phyloP scores from a whole-genome alignment of 345 rosid species.

The Eucalyptus grandis region DNA sequence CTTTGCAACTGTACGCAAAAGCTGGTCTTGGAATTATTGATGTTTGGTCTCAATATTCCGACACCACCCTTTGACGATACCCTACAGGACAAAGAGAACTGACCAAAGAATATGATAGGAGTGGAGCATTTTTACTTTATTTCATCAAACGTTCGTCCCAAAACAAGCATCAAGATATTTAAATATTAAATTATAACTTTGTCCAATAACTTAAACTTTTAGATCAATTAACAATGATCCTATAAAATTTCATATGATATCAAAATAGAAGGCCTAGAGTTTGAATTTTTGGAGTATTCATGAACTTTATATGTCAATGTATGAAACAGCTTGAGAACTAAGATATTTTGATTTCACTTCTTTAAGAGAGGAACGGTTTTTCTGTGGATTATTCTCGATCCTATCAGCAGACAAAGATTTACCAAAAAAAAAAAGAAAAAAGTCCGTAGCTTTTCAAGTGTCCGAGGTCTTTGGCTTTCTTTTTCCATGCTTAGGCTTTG shows the following conservation, averaged over 20 bases:
- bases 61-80: not conserved
- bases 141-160: not conserved
- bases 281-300: accelerated
- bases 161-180: not conserved
- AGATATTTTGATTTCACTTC: not conserved
- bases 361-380: not conserved
- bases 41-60: not conserved
- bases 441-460: too few species aligned
- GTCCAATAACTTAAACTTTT: accelerated
- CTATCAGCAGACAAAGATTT: too few species aligned
- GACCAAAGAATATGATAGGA: not conserved
- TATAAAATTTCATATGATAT: too few species aligned
- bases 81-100: not conserved
- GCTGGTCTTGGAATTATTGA: not conserved
- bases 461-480: too few species aligned
- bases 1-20: not conserved
- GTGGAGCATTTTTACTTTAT: not conserved
- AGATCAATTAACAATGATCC: accelerated
- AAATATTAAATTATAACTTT: not conserved
- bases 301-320: not conserved
- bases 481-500: too few species aligned
- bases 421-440: too few species aligned
- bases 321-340: accelerated
- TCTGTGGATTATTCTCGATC: too few species aligned
- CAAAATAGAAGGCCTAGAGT: accelerated